Base-by-base conservation (phyloP, 352 stramenopile genomes). In the Globisporangium radiosum region DNA sequence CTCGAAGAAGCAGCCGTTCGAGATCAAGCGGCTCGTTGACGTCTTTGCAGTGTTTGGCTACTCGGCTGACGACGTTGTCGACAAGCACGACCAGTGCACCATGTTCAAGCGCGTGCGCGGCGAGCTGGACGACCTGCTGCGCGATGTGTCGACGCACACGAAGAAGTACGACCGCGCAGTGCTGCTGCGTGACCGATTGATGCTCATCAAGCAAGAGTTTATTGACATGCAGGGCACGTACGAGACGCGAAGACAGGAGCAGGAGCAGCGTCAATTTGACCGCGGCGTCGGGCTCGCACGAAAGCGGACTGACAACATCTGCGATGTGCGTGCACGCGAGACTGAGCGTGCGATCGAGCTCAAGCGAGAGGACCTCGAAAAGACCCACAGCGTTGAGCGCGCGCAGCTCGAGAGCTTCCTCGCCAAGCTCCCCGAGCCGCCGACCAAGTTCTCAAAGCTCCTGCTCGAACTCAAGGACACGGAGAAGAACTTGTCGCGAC, bases 121-220 rank as follows among this genome's bases (percentile, higher is more conserved):
- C 5, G 79, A 90, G 56, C 68, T 92, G 5, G 73, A 88, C 17
- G 67, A 85, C 10, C 44, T 88, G 44, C 70, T 91, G 6, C 69
- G 68, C 17, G 68, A 85, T 37, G 58, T 89, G 6, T 70, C 72
- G 36, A 72, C 66, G 25, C 72, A 80, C 47, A 82, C 73, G 8
- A 88, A 84, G 56, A 85, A 87, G 61, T 90, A 87, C 59, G 76
- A 88, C 65, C 84, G 85, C 50, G 81, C 79, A 1, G 71, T 88
- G 37, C 19, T 92, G 5, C 56, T 92, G 13, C 81, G 81, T 1
- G 79, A 92, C 42, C 73, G 79, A 4, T 60, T 92, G 38, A 65
- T 68, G 5, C 25, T 76, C 19, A 85, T 92, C 56, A 89, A 89
- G 59, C 60, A 52, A 0, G 77, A 92, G 59, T 90, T 92, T 39